phyloP scores from a whole-genome alignment of 306 rosid species.

The Comarum palustre region DNA sequence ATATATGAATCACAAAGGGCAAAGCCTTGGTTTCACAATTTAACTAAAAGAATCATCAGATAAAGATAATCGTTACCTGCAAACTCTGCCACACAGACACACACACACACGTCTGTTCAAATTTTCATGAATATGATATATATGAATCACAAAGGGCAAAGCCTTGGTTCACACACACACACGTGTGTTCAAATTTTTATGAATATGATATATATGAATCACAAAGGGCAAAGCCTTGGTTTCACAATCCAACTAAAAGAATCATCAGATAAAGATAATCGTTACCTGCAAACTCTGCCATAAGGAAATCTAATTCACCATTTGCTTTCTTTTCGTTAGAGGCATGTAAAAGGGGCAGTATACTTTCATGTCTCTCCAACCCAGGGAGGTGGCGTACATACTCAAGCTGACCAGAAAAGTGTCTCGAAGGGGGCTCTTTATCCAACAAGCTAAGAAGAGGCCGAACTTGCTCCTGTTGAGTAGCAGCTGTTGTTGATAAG shows the following conservation, averaged over 20 bases:
- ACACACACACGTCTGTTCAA: neutral
- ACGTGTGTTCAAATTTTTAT: too few relatives aligned
- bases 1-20: neutral
- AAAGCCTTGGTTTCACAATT: neutral
- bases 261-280: conserved; percentile 17
- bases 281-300: conserved; percentile 97
- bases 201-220: neutral
- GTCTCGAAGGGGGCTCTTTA: conserved; percentile 95
- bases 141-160: neutral
- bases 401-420: conserved; percentile 92
- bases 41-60: neutral
- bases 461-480: conserved; percentile 84
- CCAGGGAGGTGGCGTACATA: conserved; percentile 84
- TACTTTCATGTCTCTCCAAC: conserved; percentile 93
- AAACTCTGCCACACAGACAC: conserved; percentile 99
- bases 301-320: conserved; percentile 88
- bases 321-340: conserved; percentile 81
- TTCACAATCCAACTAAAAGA: neutral
- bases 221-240: neutral
- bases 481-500: conserved; percentile 40
- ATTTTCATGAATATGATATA: neutral
- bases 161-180: too few relatives aligned
- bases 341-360: conserved; percentile 85
- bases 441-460: conserved; percentile 98
- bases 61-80: conserved; percentile 58